A percentile compares a stretch with the other conserved stretches of the same genome.
These are phyloP conservation scores for Ophiostoma montium DNA, from an alignment of 2,329 filamentous ascomycete genomes.

Conservation along the genomic window DNA sequence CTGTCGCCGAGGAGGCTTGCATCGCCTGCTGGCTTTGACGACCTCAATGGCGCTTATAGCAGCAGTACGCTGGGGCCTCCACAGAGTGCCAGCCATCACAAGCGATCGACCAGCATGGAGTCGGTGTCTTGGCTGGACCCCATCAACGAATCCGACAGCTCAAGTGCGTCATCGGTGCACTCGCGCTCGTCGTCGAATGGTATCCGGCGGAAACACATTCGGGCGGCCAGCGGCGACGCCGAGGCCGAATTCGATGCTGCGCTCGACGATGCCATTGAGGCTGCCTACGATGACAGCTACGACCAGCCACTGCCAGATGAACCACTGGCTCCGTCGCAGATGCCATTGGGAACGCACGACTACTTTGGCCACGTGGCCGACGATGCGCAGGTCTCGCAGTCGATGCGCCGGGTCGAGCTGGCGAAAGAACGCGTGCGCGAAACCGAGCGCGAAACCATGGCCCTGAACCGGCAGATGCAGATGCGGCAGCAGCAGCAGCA, in stretches of 20 bases:
- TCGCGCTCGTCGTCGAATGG: conserved; percentile 62
- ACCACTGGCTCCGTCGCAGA: conserved; percentile 12
- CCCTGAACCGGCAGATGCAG: conserved; percentile 43
- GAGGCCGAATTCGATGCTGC: conserved; percentile 90
- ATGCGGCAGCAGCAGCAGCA: conserved; percentile 25
- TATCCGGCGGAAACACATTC: conserved; percentile 54
- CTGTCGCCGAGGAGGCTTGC: conserved; percentile 45
- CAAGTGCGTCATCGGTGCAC: conserved; percentile 64
- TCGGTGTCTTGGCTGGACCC: conserved; percentile 90
- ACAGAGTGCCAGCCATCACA: conserved; percentile 21
- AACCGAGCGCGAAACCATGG: conserved; percentile 56
- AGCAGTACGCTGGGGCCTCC: background rate
- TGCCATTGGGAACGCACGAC: background rate
- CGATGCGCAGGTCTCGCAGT: conserved; percentile 35
- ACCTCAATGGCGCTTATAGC: background rate
- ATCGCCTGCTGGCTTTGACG: background rate
- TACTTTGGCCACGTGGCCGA: conserved; percentile 24
- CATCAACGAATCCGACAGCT: conserved; percentile 78
- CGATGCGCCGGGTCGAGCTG: conserved; percentile 53
- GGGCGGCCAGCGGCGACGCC: conserved; percentile 54
- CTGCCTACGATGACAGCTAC: conserved; percentile 84
- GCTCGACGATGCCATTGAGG: conserved; percentile 87
- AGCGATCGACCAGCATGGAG: conserved; percentile 54
- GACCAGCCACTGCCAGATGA: conserved; percentile 45
- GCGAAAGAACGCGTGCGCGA: conserved; percentile 64